phyloP scores from a whole-genome alignment of 352 stramenopile species.

The Phytophthora vignae region DNA sequence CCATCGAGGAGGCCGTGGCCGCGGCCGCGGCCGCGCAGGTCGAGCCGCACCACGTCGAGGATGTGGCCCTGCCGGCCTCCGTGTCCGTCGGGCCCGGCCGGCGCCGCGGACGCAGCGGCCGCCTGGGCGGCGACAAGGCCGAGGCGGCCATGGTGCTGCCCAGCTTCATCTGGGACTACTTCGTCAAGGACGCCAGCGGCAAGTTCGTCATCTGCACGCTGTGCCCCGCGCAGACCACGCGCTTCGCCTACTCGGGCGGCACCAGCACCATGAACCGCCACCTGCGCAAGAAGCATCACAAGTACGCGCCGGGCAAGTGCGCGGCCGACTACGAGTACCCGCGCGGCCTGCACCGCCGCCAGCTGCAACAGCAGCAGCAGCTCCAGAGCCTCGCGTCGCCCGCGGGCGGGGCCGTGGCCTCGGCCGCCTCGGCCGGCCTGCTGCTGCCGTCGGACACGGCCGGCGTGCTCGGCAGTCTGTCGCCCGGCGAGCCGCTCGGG shows the following conservation, averaged over 20 bases:
- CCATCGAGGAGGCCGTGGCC: not conserved
- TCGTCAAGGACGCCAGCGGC: slow-evolving; percentile 75
- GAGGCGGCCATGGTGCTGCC: slow-evolving; percentile 74
- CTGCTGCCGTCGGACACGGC: slow-evolving; percentile 30
- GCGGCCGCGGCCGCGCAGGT: not conserved
- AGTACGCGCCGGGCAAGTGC: slow-evolving; percentile 78
- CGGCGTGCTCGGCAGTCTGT: slow-evolving; percentile 46
- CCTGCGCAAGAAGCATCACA: slow-evolving; percentile 83
- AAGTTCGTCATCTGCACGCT: slow-evolving; percentile 86
- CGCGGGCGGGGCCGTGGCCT: not conserved
- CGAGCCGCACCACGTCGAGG: not conserved
- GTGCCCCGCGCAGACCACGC: slow-evolving; percentile 68
- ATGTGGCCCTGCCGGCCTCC: not conserved
- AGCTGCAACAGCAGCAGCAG: slow-evolving; percentile 10
- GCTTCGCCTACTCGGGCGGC: slow-evolving; percentile 85
- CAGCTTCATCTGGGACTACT: slow-evolving; percentile 89
- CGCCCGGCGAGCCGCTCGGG: slow-evolving; percentile 46
- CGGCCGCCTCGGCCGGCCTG: not conserved
- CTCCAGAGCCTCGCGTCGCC: slow-evolving; percentile 22
- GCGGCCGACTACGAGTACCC: slow-evolving; percentile 77
- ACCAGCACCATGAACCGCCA: slow-evolving; percentile 89
- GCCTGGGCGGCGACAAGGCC: slow-evolving; percentile 57
- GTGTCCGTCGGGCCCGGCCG: slow-evolving; percentile 7
- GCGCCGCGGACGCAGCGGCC: slow-evolving; percentile 15
- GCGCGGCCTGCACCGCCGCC: slow-evolving; percentile 20